Conservation (phyloP, 129 eudicot genomes). For the Flaveria robusta region DNA sequence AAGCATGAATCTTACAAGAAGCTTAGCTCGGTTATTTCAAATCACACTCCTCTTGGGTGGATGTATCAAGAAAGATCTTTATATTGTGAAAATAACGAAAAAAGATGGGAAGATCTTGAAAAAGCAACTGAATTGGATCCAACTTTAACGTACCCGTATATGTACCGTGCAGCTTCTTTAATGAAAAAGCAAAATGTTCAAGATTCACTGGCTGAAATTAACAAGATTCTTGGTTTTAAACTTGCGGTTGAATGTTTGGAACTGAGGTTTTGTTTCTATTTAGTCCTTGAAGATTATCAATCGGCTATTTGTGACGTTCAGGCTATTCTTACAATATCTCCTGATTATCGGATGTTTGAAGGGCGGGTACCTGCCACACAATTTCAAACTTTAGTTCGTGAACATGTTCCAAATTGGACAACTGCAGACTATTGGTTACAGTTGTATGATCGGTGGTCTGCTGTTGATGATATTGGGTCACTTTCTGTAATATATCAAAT, state of each 20-base stretch:
- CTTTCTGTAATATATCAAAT: slow-evolving; percentile 95
- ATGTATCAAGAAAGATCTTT: slow-evolving; percentile 93
- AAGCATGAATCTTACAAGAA: slow-evolving; percentile 54
- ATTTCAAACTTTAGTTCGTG: slow-evolving; percentile 77
- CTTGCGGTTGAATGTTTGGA: slow-evolving; percentile 93
- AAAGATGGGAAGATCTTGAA: slow-evolving; percentile 69
- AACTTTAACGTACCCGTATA: slow-evolving; percentile 86
- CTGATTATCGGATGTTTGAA: slow-evolving; percentile 82
- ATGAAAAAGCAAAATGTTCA: slow-evolving; percentile 78
- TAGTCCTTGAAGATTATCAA: slow-evolving; percentile 80
- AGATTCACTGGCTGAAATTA: slow-evolving; percentile 76
- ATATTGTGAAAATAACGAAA: slow-evolving; percentile 65
- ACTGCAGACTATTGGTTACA: slow-evolving; percentile 98
- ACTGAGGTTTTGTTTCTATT: slow-evolving; percentile 79
- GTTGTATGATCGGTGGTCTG: slow-evolving; percentile 90
- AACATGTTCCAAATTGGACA: slow-evolving; percentile 94
- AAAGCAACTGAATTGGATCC: slow-evolving; percentile 90
- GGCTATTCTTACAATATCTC: slow-evolving; percentile 82
- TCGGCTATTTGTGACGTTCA: slow-evolving; percentile 91
- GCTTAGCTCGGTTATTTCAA: slow-evolving; percentile 64
- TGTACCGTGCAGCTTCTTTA: slow-evolving; percentile 91
- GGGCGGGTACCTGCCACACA: slow-evolving; percentile 88
- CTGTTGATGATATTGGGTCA: slow-evolving; percentile 94
- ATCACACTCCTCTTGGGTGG: slow-evolving; percentile 81
- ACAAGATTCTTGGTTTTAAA: slow-evolving; percentile 80